A percentile compares a stretch with the other conserved stretches of the same genome.
Evolutionary conservation across 1,284 basidiomycete genomes (phyloP).

Genomic region (Anthracocystis walkeri): DNA sequence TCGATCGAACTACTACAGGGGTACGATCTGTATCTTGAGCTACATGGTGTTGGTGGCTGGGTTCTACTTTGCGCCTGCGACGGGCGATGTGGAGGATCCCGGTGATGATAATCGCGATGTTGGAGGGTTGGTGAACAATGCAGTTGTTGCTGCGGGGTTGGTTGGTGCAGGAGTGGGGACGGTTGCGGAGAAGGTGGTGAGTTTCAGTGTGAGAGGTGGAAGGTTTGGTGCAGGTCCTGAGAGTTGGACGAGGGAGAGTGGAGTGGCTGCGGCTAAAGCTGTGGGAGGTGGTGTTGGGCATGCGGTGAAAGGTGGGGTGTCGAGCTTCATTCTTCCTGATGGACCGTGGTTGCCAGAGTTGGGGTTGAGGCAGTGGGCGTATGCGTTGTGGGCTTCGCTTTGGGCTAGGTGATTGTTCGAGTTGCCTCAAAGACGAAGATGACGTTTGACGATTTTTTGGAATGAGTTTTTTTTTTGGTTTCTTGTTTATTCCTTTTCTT

Average conservation of each 20-base stretch:
- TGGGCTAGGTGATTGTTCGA: no score
- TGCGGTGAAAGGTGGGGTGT: not conserved
- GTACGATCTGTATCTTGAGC: conserved; percentile 64
- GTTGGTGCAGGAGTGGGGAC: conserved; percentile 1
- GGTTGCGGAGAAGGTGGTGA: conserved; percentile 10
- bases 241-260: conserved; percentile 17
- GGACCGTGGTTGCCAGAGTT: conserved; percentile 23
- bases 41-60: conserved; percentile 66
- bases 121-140: conserved; percentile 5
- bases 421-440: no score
- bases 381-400: conserved; percentile 36
- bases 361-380: conserved; percentile 19
- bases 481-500: no score
- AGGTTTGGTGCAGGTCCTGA: conserved; percentile 29
- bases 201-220: conserved; percentile 26
- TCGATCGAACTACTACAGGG: conserved; percentile 85
- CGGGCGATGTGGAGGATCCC: conserved; percentile 59
- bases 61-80: conserved; percentile 66
- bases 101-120: conserved; percentile 46
- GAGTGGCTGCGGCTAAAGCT: conserved; percentile 3
- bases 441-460: no score
- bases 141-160: conserved; percentile 5
- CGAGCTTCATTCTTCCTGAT: conserved; percentile 14
- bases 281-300: not conserved
- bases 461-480: no score